These are phyloP conservation scores for Blastobotrys muscicola DNA, from an alignment of 805 yeast species.

Conservation along the genomic window DNA sequence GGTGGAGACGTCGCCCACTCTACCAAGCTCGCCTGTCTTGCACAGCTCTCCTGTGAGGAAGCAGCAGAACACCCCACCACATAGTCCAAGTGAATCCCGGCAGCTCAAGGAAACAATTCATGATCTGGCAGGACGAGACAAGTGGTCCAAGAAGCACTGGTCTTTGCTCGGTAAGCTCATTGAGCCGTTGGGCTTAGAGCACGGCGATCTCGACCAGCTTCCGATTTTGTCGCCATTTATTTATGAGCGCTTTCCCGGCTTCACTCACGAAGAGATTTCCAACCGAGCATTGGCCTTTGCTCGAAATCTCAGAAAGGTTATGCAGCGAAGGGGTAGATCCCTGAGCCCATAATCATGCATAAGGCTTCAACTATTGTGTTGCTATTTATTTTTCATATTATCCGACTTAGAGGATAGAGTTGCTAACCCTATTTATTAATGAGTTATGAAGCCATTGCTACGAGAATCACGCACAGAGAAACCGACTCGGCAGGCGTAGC, in stretches of 20 bases:
- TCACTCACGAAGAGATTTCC: slow-evolving; percentile 5
- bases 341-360: background rate
- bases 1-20: too few relatives aligned
- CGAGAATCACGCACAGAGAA: too few relatives aligned
- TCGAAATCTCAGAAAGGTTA: slow-evolving; percentile 1
- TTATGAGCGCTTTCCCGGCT: slow-evolving; percentile 4
- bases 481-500: too few relatives aligned
- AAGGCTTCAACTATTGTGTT: background rate
- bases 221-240: slow-evolving; percentile 7
- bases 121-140: too few relatives aligned
- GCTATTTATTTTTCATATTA: background rate
- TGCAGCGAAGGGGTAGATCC: background rate
- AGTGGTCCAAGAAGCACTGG: slow-evolving; percentile 11
- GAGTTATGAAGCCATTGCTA: too few relatives aligned
- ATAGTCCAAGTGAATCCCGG: background rate
- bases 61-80: background rate
- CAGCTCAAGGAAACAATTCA: background rate
- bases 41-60: background rate
- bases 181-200: slow-evolving; percentile 2
- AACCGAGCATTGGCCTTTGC: slow-evolving; percentile 12
- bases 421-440: too few relatives aligned
- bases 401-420: too few relatives aligned
- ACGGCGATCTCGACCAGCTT: slow-evolving; percentile 5
- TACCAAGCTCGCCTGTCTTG: background rate
- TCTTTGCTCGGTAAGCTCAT: slow-evolving; percentile 1